phyloP scores from a whole-genome alignment of 768 basidiomycete species.

The Agaricus subrufescens region DNA sequence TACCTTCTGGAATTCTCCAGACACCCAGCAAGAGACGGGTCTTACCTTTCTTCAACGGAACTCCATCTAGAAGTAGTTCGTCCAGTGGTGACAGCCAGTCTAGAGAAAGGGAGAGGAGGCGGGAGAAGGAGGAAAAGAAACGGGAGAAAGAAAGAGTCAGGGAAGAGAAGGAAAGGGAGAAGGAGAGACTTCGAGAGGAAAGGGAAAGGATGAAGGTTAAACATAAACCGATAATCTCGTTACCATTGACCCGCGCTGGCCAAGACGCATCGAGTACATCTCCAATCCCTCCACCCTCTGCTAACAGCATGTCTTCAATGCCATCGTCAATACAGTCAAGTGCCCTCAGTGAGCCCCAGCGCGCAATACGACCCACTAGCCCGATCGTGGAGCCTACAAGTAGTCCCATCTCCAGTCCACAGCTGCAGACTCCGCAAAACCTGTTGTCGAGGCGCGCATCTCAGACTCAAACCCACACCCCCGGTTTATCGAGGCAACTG shows the following conservation, averaged over 20 bases:
- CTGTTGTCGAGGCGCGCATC: background rate
- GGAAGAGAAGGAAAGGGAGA: background rate
- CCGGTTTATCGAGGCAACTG: background rate
- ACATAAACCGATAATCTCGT: constrained; percentile 7
- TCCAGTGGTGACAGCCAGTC: constrained; percentile 2
- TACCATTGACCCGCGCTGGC: constrained; percentile 5
- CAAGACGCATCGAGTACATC: background rate
- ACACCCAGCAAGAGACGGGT: constrained; percentile 6
- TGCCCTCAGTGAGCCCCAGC: background rate
- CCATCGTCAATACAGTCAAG: background rate
- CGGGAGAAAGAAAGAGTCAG: background rate
- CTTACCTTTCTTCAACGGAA: constrained; percentile 2
- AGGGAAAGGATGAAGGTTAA: background rate
- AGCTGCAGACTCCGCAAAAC: background rate
- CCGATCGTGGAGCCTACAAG: background rate
- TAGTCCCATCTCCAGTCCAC: background rate
- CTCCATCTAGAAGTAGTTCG: background rate
- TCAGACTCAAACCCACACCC: background rate
- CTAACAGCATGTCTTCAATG: no score
- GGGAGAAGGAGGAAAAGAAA: background rate
- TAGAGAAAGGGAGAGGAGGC: background rate
- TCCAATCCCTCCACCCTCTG: no score
- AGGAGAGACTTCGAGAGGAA: background rate
- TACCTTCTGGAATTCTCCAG: background rate
- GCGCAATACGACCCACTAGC: background rate